Evolutionary conservation across 1,284 basidiomycete species (phyloP).

Genomic region (Irpex lacteus): DNA sequence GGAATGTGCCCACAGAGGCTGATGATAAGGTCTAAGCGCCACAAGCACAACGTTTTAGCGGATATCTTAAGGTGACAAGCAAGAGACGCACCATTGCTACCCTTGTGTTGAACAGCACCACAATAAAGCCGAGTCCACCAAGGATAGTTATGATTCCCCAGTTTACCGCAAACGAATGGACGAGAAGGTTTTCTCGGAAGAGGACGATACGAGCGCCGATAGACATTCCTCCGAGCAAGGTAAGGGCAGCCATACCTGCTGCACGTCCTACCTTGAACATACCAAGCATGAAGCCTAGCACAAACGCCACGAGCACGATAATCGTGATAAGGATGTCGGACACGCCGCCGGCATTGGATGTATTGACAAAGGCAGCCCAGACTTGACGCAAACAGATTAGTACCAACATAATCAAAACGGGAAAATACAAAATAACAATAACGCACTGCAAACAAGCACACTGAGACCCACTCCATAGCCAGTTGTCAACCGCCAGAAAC

Average conservation of each 20-base stretch:
- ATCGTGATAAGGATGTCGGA: conserved; percentile 49
- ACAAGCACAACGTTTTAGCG: conserved; percentile 20
- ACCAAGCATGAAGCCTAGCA: conserved; percentile 50
- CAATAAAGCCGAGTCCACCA: conserved; percentile 38
- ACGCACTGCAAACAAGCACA: conserved; percentile 47
- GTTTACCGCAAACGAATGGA: conserved; percentile 41
- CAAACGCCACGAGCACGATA: conserved; percentile 47
- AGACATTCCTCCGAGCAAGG: conserved; percentile 51
- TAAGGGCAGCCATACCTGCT: conserved; percentile 43
- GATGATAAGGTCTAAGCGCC: conserved; percentile 41
- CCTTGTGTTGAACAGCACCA: conserved; percentile 43
- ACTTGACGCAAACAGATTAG: conserved; percentile 29
- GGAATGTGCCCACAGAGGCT: conserved; percentile 58
- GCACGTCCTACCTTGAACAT: conserved; percentile 46
- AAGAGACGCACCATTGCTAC: conserved; percentile 47
- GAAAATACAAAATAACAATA: background rate
- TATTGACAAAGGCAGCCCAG: conserved; percentile 62
- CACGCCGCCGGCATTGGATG: conserved; percentile 43
- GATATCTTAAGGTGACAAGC: background rate
- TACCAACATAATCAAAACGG: background rate
- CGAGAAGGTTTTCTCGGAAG: conserved; percentile 45
- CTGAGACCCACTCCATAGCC: conserved; percentile 51
- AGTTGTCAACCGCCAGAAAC: conserved; percentile 52
- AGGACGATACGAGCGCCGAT: conserved; percentile 55
- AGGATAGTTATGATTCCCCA: conserved; percentile 50